Conservation (phyloP, 2,329 filamentous ascomycete genomes). For the Didymella keratinophila region DNA sequence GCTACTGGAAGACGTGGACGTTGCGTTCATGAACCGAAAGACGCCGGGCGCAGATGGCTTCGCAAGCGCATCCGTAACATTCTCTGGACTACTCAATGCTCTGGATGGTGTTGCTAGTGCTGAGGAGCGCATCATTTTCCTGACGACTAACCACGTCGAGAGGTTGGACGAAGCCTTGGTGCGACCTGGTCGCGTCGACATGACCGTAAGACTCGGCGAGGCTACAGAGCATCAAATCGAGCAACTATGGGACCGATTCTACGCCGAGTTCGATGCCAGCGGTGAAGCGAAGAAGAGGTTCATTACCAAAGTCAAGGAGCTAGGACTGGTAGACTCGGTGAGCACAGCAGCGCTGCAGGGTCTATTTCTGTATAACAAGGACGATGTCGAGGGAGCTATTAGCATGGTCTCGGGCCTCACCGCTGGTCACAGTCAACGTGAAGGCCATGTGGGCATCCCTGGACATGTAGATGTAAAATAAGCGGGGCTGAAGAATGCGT, state of each 20-base stretch:
- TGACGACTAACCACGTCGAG: constrained; percentile 94
- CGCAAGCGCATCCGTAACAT: constrained; percentile 86
- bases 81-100: constrained; percentile 79
- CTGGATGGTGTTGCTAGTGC: constrained; percentile 90
- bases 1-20: constrained; percentile 88
- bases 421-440: constrained; percentile 35
- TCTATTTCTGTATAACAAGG: constrained; percentile 94
- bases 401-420: constrained; percentile 73
- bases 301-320: constrained; percentile 70
- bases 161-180: constrained; percentile 88
- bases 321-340: constrained; percentile 74
- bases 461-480: constrained; percentile 42
- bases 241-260: constrained; percentile 94
- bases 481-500: constrained; percentile 22
- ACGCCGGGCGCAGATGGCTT: constrained; percentile 84
- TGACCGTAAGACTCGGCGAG: constrained; percentile 89
- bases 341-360: constrained; percentile 95
- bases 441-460: constrained; percentile 41
- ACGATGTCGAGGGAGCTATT: constrained; percentile 86
- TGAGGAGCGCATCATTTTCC: constrained; percentile 90
- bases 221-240: constrained; percentile 84
- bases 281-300: constrained; percentile 72
- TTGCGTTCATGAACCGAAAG: constrained; percentile 83
- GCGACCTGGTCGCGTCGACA: constrained; percentile 88
- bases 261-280: constrained; percentile 77